phyloP scores from a whole-genome alignment of 805 yeast species.

The Candida chilensis region DNA sequence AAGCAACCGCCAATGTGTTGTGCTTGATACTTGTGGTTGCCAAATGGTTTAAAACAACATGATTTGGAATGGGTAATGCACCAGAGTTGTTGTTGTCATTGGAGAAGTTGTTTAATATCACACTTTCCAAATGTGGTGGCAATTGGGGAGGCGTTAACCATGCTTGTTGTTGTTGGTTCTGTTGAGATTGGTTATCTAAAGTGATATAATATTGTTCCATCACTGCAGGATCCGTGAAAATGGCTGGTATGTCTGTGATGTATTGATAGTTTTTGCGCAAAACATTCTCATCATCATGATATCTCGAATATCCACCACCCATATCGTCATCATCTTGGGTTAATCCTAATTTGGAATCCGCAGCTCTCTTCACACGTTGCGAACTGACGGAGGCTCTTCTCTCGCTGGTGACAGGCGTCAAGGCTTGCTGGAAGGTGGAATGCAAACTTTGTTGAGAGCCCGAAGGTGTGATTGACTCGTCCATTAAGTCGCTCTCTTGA shows the following conservation, averaged over 20 bases:
- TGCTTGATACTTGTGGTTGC: slow-evolving; percentile 95
- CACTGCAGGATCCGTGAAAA: slow-evolving; percentile 76
- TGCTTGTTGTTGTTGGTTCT: slow-evolving; percentile 48
- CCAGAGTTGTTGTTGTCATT: slow-evolving; percentile 79
- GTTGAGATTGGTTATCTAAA: slow-evolving; percentile 60
- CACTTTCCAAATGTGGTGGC: slow-evolving; percentile 95
- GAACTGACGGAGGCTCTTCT: no score
- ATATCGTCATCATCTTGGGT: slow-evolving; percentile 69
- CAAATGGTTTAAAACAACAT: slow-evolving; percentile 86
- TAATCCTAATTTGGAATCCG: slow-evolving; percentile 56
- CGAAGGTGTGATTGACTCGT: no score
- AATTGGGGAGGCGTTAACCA: slow-evolving; percentile 88
- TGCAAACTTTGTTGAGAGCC: no score
- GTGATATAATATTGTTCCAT: slow-evolving; percentile 83
- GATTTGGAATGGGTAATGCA: slow-evolving; percentile 89
- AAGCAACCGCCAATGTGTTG: slow-evolving; percentile 88
- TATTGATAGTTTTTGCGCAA: slow-evolving; percentile 26
- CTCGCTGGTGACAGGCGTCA: no score
- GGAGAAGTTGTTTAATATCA: slow-evolving; percentile 69
- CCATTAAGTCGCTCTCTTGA: no score
- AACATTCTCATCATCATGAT: slow-evolving; percentile 57
- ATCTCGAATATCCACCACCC: slow-evolving; percentile 74
- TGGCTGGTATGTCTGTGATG: slow-evolving; percentile 69
- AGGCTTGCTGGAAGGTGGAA: no score
- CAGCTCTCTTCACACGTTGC: slow-evolving; percentile 18